These are phyloP conservation scores for Ogataea naganishii DNA, from an alignment of 805 yeast species.

Conservation along the genomic window DNA sequence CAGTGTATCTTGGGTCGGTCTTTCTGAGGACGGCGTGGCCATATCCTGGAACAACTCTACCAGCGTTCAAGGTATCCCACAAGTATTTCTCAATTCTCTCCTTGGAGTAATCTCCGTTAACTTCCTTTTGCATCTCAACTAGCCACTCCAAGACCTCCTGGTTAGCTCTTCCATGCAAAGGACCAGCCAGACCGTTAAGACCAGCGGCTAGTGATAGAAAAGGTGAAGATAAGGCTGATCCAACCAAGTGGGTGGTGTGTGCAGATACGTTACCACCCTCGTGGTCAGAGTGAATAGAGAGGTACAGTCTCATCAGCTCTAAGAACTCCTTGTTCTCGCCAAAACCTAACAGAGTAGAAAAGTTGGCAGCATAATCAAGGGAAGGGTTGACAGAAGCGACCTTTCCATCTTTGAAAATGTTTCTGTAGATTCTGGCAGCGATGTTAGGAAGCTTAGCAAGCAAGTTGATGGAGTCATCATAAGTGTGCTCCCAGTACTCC, in stretches of 20 bases:
- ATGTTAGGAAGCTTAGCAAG: slow-evolving; percentile 76
- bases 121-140: slow-evolving; percentile 53
- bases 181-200: slow-evolving; percentile 80
- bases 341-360: slow-evolving; percentile 50
- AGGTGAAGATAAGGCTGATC: slow-evolving; percentile 75
- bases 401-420: slow-evolving; percentile 77
- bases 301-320: slow-evolving; percentile 72
- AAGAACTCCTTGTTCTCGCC: slow-evolving; percentile 60
- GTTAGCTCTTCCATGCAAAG: slow-evolving; percentile 81
- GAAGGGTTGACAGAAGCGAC: slow-evolving; percentile 38
- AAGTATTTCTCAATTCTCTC: slow-evolving; percentile 66
- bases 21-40: slow-evolving; percentile 85
- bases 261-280: slow-evolving; percentile 90
- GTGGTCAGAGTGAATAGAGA: slow-evolving; percentile 80
- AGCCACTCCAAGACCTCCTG: slow-evolving; percentile 84
- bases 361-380: slow-evolving; percentile 60
- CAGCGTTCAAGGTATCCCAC: slow-evolving; percentile 72
- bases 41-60: slow-evolving; percentile 84
- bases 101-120: slow-evolving; percentile 62
- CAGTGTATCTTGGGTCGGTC: slow-evolving; percentile 83
- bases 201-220: slow-evolving; percentile 76
- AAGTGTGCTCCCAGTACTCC: slow-evolving; percentile 79
- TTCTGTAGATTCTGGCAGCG: slow-evolving; percentile 78
- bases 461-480: slow-evolving; percentile 71
- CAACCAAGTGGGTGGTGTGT: slow-evolving; percentile 79